Evolutionary conservation across 1,284 basidiomycete genomes (phyloP).

Genomic region (Kalmanozyma brasiliensis): DNA sequence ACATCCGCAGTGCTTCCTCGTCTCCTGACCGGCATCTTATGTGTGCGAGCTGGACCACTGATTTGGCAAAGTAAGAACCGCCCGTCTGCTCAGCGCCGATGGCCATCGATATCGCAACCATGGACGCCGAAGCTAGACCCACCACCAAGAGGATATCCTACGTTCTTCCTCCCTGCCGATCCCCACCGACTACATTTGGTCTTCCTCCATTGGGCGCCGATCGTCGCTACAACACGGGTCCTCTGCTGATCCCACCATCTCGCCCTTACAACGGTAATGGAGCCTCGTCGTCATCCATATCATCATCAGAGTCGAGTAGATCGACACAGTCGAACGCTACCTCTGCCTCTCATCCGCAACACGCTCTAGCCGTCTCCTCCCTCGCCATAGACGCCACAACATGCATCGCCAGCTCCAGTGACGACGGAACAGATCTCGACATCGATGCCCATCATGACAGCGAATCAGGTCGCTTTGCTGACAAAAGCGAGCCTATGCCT

Average conservation of each 20-base stretch:
- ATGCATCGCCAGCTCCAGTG: slow-evolving; percentile 27
- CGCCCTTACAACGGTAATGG: slow-evolving; percentile 1
- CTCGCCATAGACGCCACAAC: slow-evolving; percentile 60
- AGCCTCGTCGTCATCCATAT: slow-evolving; percentile 16
- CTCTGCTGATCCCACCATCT: slow-evolving; percentile 27
- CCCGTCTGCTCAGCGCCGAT: neutral
- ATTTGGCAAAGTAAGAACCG: neutral
- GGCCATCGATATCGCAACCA: slow-evolving; percentile 18
- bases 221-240: slow-evolving; percentile 28
- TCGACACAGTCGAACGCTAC: slow-evolving; percentile 25
- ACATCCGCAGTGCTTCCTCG: too few species aligned
- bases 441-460: neutral
- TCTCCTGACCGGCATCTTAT: too few species aligned
- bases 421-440: slow-evolving; percentile 8
- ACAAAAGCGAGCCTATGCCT: slow-evolving; percentile 69
- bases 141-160: slow-evolving; percentile 54
- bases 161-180: slow-evolving; percentile 42
- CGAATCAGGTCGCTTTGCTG: too few species aligned
- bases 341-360: slow-evolving; percentile 46
- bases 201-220: slow-evolving; percentile 45
- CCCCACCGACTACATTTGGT: slow-evolving; percentile 46
- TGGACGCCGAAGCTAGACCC: slow-evolving; percentile 25
- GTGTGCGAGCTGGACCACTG: too few species aligned
- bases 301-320: slow-evolving; percentile 6
- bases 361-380: slow-evolving; percentile 62